Evolutionary conservation across 768 basidiomycete species (phyloP), one percentile per base, ranked within the genome.

Genomic region (Guyanaporus albipodus): DNA sequence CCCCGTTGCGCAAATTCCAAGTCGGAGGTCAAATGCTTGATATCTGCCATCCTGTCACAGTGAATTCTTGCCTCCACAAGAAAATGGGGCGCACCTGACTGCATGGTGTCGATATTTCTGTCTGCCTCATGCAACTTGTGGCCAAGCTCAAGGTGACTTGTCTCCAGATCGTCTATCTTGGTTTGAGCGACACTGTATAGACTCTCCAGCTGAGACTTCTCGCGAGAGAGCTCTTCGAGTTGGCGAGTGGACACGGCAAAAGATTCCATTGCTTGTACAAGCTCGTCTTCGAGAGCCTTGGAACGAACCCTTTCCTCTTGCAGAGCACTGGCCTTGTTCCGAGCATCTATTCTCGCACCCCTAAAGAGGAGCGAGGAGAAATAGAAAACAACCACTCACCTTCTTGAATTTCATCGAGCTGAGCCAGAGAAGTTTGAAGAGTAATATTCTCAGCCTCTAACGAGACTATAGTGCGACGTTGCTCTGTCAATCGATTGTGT

Each of bases 391-490:
- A 17, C 14, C 29, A 52, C 67, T 48, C 53, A 68, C 70, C 60
- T 9, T 55, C 64, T 51, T 61, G 62, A 38, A 66, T 35, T 23
- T 59, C 63, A 44, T 70, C 60, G 26, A 72, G 48, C 14, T 46
- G 61, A 19, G 31, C 33, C 37, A 63, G 19, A 31, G 71, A 63
- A 21, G 51, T 44, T 36, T 55, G 60, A 19, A 70, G 57, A 12
- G 54, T 44, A 35, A 53, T 24, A 12, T 63, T 65, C 48, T 70
- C 63, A 18, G 45, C 48, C 46, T 59, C 57, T 8, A 68, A 40
- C 10, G 58, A 56, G n/a, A 35, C 24, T 23, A 54, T 51, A 27
- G 48, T 23, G 17, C 52, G 55, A 35, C 35, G 48, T 19, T 59
- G 57, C 28, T 57, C 59, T n/a, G 44, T 44, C 27, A 62, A 23